phyloP scores from a whole-genome alignment of 2,329 filamentous ascomycete species.

The Diaporthe australafricana region DNA sequence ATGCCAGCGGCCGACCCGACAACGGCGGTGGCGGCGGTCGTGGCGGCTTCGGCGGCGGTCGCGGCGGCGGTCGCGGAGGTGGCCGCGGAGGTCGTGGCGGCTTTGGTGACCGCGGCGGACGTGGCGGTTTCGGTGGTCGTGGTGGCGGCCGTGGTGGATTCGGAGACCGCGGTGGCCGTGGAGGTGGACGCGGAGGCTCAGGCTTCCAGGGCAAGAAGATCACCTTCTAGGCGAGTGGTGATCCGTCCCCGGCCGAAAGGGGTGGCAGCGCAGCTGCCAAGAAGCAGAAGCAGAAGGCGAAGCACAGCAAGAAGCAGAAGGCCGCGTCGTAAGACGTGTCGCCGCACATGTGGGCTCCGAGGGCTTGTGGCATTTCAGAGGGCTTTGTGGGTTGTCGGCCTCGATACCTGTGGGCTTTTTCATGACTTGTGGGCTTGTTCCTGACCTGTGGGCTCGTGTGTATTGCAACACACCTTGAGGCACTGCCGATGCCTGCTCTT shows the following conservation, averaged over 20 bases:
- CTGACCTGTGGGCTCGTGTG: constrained; percentile 46
- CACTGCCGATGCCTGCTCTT: constrained; percentile 44
- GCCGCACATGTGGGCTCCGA: constrained; percentile 56
- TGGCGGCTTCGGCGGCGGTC: constrained; percentile 55
- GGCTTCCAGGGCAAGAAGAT: constrained; percentile 85
- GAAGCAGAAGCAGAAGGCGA: constrained; percentile 2
- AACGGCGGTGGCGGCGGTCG: constrained; percentile 64
- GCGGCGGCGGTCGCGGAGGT: constrained; percentile 63
- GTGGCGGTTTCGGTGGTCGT: constrained; percentile 60
- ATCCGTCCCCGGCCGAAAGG: constrained; percentile 4
- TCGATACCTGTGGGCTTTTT: constrained; percentile 58
- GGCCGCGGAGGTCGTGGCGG: constrained; percentile 57
- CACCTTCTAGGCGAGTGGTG: constrained; percentile 65
- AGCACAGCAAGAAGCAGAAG: constrained; percentile 61
- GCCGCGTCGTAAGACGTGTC: constrained; percentile 62
- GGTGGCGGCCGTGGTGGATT: constrained; percentile 57
- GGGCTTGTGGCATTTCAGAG: constrained; percentile 60
- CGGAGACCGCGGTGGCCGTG: constrained; percentile 54
- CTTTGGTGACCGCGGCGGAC: constrained; percentile 56
- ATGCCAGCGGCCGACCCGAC: constrained; percentile 69
- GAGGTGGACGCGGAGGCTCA: constrained; percentile 51
- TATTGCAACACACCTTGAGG: constrained; percentile 35
- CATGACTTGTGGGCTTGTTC: constrained; percentile 63
- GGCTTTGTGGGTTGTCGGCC: constrained; percentile 70
- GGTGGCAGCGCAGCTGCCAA: neutral